phyloP scores from a whole-genome alignment of 306 rosid species.

The Carpinus fangiana region DNA sequence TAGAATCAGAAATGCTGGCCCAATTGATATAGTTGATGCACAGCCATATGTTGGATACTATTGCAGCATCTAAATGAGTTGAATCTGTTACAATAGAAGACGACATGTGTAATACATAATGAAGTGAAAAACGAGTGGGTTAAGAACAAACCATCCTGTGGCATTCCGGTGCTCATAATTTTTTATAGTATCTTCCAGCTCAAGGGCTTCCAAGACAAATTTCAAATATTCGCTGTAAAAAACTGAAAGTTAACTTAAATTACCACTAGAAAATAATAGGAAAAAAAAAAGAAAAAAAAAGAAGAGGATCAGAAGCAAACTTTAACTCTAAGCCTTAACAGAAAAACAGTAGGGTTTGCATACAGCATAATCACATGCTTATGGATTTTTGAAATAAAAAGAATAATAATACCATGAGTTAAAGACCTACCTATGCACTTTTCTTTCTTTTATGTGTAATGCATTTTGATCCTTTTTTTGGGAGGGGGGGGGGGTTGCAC shows the following conservation, averaged over 20 bases:
- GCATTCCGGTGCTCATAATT: slow-evolving; percentile 62
- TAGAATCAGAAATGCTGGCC: not conserved
- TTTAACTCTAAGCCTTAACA: not conserved
- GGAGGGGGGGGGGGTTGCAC: not conserved
- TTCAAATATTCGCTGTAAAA: slow-evolving; percentile 80
- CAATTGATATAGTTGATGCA: not conserved
- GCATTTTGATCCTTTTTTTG: not conserved
- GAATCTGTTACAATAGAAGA: not conserved
- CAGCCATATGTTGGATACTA: not conserved
- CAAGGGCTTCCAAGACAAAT: slow-evolving; percentile 79
- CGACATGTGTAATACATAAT: not conserved
- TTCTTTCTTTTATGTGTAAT: not conserved
- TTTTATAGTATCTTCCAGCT: slow-evolving; percentile 84
- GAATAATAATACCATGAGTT: not conserved
- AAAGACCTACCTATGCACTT: not conserved
- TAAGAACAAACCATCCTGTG: slow-evolving; percentile 75
- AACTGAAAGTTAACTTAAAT: slow-evolving; percentile 13
- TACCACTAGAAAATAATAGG: slow-evolving; percentile 14
- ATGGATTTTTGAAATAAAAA: not conserved
- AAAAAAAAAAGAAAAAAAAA: not conserved
- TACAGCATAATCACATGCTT: not conserved
- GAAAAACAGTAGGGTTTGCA: not conserved
- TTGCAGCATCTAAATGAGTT: not conserved
- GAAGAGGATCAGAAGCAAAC: slow-evolving; percentile 7
- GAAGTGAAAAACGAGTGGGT: slow-evolving; percentile 15